Evolutionary conservation across 148 eudicot species (phyloP).

Genomic region (Vaccinium vitisidaea): DNA sequence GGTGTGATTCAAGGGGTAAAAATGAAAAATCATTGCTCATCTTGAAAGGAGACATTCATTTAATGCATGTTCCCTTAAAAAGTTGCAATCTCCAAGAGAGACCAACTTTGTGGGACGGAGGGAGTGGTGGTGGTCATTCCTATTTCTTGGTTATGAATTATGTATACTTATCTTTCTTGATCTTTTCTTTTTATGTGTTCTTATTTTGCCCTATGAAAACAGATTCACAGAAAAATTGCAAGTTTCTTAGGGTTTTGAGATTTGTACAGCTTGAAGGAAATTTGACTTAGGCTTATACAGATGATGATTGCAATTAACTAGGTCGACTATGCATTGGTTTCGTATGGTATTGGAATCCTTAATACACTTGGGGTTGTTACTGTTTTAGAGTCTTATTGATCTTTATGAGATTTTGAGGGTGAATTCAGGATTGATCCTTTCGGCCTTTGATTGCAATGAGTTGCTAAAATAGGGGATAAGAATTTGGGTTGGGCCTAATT

Average conservation of each 20-base stretch:
- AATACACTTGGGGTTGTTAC: background rate
- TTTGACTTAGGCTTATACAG: background rate
- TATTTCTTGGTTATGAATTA: background rate
- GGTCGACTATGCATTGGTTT: background rate
- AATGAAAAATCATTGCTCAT: too few relatives aligned
- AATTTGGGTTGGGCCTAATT: background rate
- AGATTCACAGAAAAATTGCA: background rate
- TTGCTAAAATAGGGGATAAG: background rate
- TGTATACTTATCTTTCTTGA: background rate
- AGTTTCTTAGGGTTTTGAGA: slow-evolving; percentile 10
- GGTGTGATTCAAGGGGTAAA: too few relatives aligned
- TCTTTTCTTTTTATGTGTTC: background rate
- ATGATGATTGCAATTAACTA: background rate
- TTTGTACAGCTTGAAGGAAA: background rate
- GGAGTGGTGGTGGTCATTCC: too few relatives aligned
- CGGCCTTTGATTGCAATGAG: background rate
- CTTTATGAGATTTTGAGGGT: background rate
- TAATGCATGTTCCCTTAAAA: too few relatives aligned
- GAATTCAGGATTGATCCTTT: background rate
- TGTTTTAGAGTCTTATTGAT: background rate
- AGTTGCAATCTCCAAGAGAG: too few relatives aligned
- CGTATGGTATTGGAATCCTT: background rate
- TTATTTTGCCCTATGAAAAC: background rate
- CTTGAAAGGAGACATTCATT: too few relatives aligned
- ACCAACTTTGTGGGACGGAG: too few relatives aligned